Conservation (phyloP, 352 stramenopile genomes). For the Hyaloperonospora brassicae region DNA sequence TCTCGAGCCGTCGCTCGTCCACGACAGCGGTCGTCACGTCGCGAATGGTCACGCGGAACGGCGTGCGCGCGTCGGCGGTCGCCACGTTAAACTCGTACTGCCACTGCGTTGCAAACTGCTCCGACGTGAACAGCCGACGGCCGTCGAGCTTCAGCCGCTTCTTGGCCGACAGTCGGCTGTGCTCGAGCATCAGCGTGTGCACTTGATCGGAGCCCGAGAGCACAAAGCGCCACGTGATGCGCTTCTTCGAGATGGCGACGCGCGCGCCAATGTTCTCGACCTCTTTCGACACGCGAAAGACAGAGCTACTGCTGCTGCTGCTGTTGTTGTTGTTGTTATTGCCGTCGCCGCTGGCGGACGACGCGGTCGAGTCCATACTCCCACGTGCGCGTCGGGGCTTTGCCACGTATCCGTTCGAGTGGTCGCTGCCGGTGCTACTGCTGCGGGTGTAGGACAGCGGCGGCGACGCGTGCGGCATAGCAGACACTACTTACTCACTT, state of each 20-base stretch:
- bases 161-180: constrained; percentile 76
- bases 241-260: constrained; percentile 78
- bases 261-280: constrained; percentile 79
- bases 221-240: constrained; percentile 79
- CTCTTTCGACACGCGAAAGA: constrained; percentile 59
- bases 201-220: constrained; percentile 65
- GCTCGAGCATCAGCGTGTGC: constrained; percentile 78
- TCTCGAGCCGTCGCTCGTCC: constrained; percentile 56
- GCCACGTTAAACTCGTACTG: constrained; percentile 63
- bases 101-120: constrained; percentile 70
- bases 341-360: constrained; percentile 9
- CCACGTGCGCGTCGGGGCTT: constrained; percentile 27
- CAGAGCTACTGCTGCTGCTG: constrained; percentile 23
- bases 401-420: constrained; percentile 6
- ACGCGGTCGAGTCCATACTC: constrained; percentile 27
- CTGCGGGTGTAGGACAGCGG: constrained; percentile 24
- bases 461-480: constrained; percentile 41
- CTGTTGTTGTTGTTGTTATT: not conserved
- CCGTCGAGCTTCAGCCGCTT: constrained; percentile 79
- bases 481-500: too few relatives aligned
- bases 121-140: constrained; percentile 56
- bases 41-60: constrained; percentile 64
- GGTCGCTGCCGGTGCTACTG: constrained; percentile 15
- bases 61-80: constrained; percentile 21
- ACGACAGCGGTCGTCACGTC: constrained; percentile 69